Base-by-base conservation (phyloP, 2,329 filamentous ascomycete species). In the Fusarium sp. region DNA sequence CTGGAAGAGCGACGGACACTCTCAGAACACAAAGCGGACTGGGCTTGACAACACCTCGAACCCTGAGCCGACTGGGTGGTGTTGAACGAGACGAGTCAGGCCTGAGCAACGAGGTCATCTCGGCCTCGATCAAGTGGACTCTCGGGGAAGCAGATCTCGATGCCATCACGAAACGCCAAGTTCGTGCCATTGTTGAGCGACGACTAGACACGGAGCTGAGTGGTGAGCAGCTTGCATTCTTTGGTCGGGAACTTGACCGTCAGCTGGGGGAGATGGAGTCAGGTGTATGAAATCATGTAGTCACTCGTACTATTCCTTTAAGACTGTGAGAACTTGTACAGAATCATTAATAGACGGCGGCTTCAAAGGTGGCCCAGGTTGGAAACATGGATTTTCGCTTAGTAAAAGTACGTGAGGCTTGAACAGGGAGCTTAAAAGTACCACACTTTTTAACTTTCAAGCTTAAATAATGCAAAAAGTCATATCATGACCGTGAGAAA, bases 111-210 rank as follows among this genome's bases (percentile, higher is more conserved):
- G 86, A 86, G 44, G 88, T 91, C 68, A 98, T 99, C 73, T 88
- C 94, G n/a, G 93, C 97, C 69, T 93, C 94, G 2, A 96, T 98
- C 71, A 93, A 94, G 78, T 86, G 88, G 58, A 96, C 96, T 76
- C 86, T 99, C 70, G 84, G 87, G 16, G 96, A 98, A 78, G 95
- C 98, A 1, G 95, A 99, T 82, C 87, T 99, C 42, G 96, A 99
- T 81, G 96, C 90, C 17, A 94, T 98, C 55, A 99, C 96, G 6
- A 99, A 98, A 91, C 99, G 98, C 86, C 96, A 98, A 84, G 92
- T 96, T 66, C 89, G 94, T 61, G 95, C 94, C 5, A 88, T 98
- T 46, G 95, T 98, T 14, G 96, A 99, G 85, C 95, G 98, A 85
- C 91, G 95, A 78, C 84, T 99, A 69, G 95, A 98, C 85, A 96